Evolutionary conservation across 306 rosid species (phyloP).

Genomic region (Quercus ilex): DNA sequence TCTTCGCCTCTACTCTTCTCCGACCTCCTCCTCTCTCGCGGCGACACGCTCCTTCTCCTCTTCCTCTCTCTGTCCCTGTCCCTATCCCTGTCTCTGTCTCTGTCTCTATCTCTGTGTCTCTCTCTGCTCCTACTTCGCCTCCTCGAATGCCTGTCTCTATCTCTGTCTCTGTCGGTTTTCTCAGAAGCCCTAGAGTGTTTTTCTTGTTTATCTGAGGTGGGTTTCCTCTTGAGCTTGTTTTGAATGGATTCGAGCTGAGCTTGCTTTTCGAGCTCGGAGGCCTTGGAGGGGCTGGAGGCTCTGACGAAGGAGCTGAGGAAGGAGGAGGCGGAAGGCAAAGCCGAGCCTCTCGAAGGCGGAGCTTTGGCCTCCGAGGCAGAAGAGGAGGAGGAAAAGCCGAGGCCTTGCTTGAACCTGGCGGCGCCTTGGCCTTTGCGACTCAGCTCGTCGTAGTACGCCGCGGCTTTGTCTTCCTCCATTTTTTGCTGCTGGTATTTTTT

Average conservation of each 20-base stretch:
- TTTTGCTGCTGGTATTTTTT: background rate
- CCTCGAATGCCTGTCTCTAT: slow-evolving; percentile 30
- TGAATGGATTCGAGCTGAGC: slow-evolving; percentile 62
- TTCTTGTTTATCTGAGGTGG: slow-evolving; percentile 12
- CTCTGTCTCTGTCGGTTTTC: slow-evolving; percentile 18
- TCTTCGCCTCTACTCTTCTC: slow-evolving; percentile 23
- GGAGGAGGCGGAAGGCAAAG: slow-evolving; percentile 54
- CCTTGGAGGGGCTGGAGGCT: slow-evolving; percentile 59
- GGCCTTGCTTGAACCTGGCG: slow-evolving; percentile 86
- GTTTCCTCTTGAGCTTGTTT: slow-evolving; percentile 65
- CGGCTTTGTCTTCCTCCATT: slow-evolving; percentile 93
- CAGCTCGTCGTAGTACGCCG: slow-evolving; percentile 87
- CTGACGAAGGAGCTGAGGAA: slow-evolving; percentile 75
- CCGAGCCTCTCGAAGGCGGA: slow-evolving; percentile 43
- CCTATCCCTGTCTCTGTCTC: slow-evolving; percentile 38
- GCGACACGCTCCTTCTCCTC: slow-evolving; percentile 22
- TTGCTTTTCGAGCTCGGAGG: slow-evolving; percentile 48
- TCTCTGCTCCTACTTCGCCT: slow-evolving; percentile 60
- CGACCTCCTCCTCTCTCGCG: slow-evolving; percentile 29
- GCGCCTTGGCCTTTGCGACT: slow-evolving; percentile 85
- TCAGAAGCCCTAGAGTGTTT: slow-evolving; percentile 61
- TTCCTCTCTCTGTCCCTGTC: background rate
- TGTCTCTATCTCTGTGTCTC: slow-evolving; percentile 25
- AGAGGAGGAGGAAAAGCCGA: slow-evolving; percentile 61
- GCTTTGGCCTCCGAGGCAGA: slow-evolving; percentile 32